phyloP scores from a whole-genome alignment of 257 asterid species.

The Plantago elongata region DNA sequence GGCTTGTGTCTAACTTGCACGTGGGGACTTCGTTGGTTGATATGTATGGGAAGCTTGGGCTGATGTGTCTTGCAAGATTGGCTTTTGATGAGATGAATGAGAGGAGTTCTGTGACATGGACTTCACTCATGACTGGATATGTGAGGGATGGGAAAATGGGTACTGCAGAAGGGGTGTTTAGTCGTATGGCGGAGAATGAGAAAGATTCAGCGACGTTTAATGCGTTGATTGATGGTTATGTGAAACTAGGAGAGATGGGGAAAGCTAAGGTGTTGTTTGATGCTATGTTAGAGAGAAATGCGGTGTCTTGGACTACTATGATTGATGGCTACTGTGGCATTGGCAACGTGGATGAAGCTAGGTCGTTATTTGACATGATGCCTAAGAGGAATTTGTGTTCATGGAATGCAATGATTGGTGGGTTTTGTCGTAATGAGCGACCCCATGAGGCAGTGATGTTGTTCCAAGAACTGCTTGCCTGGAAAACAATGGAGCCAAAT shows the following conservation, averaged over 20 bases:
- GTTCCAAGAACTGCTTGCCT: slow-evolving; percentile 56
- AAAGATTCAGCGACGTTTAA: slow-evolving; percentile 69
- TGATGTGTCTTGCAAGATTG: slow-evolving; percentile 45
- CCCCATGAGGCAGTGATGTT: slow-evolving; percentile 59
- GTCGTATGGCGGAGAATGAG: slow-evolving; percentile 46
- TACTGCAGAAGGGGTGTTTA: slow-evolving; percentile 44
- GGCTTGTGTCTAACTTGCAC: slow-evolving; percentile 55
- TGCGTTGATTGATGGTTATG: slow-evolving; percentile 78
- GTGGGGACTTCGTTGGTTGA: slow-evolving; percentile 79
- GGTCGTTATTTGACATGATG: slow-evolving; percentile 64
- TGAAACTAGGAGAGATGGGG: slow-evolving; percentile 62
- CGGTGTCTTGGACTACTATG: slow-evolving; percentile 90
- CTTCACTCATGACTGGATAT: slow-evolving; percentile 78
- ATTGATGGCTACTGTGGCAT: slow-evolving; percentile 69
- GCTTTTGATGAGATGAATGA: slow-evolving; percentile 77
- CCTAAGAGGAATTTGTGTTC: slow-evolving; percentile 69
- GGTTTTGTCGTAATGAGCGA: slow-evolving; percentile 62
- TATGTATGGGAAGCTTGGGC: slow-evolving; percentile 84
- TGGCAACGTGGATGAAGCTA: slow-evolving; percentile 53
- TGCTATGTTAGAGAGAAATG: slow-evolving; percentile 60
- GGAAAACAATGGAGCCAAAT: slow-evolving; percentile 46
- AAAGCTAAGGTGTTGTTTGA: slow-evolving; percentile 57
- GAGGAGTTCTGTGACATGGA: slow-evolving; percentile 78
- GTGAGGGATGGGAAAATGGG: slow-evolving; percentile 50
- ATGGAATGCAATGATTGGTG: slow-evolving; percentile 93